These are phyloP conservation scores for Camelina hispida DNA, from an alignment of 345 rosid species.

Conservation along the genomic window DNA sequence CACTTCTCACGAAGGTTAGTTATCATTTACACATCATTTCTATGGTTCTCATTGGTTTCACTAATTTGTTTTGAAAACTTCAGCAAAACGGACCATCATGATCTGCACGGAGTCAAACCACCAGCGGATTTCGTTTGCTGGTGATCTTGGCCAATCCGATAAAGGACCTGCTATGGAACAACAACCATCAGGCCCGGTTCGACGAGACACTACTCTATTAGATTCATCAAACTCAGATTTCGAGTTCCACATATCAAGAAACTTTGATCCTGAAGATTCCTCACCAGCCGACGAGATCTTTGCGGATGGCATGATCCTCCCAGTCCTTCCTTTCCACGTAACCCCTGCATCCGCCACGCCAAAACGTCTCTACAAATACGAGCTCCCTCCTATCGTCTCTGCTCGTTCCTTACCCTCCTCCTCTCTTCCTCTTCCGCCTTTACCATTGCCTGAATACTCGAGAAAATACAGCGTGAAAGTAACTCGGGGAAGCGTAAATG, in stretches of 20 bases:
- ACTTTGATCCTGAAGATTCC: conserved; percentile 48
- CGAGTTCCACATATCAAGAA: conserved; percentile 63
- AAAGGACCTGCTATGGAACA: conserved; percentile 22
- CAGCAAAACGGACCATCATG: conserved; percentile 21
- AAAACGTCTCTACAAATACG: conserved; percentile 39
- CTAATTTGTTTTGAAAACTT: conserved; percentile 17
- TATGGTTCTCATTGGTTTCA: conserved; percentile 33
- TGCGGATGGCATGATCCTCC: conserved; percentile 77
- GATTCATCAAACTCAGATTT: conserved; percentile 68
- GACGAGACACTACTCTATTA: conserved; percentile 53
- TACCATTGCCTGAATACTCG: conserved; percentile 26
- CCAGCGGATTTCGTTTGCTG: conserved; percentile 65
- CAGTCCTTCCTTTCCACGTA: conserved; percentile 48
- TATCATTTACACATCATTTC: background rate
- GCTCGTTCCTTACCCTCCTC: conserved; percentile 45
- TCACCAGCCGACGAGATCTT: conserved; percentile 83
- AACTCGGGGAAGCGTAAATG: conserved; percentile 13
- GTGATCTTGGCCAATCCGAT: conserved; percentile 55
- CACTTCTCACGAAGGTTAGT: conserved; percentile 21
- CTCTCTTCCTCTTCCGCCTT: conserved; percentile 49
- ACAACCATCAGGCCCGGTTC: conserved; percentile 25
- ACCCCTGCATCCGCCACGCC: conserved; percentile 27
- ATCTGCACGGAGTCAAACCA: conserved; percentile 66
- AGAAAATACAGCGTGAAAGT: conserved; percentile 41
- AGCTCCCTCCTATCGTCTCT: conserved; percentile 43